phyloP scores from a whole-genome alignment of 495 filamentous ascomycete species.

The Hypoxylon crocopeplum region DNA sequence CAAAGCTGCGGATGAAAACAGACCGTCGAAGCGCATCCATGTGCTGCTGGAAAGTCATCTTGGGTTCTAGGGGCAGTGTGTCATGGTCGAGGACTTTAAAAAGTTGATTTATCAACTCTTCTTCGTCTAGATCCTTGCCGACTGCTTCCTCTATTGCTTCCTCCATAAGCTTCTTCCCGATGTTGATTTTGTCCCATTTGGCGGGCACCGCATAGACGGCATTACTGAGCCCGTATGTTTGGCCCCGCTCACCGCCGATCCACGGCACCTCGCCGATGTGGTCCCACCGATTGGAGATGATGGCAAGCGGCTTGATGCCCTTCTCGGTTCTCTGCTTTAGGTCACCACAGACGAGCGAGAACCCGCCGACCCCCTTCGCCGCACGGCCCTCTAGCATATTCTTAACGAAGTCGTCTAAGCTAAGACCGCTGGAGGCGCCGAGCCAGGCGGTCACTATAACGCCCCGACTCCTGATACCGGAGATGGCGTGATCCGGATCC shows the following conservation, averaged over 20 bases:
- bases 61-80: conserved; percentile 69
- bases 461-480: conserved; percentile 74
- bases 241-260: conserved; percentile 68
- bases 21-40: conserved; percentile 74
- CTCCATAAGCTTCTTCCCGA: conserved; percentile 56
- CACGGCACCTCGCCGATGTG: conserved; percentile 68
- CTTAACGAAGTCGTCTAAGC: conserved; percentile 68
- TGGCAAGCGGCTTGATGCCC: conserved; percentile 71
- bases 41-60: conserved; percentile 71
- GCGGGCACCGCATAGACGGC: conserved; percentile 71
- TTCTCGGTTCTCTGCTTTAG: conserved; percentile 58
- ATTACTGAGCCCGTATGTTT: conserved; percentile 85
- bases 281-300: conserved; percentile 87
- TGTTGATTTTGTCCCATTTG: conserved; percentile 81
- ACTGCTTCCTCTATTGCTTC: conserved; percentile 51
- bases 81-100: conserved; percentile 73
- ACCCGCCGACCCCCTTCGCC: conserved; percentile 82
- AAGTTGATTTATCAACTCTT: conserved; percentile 72
- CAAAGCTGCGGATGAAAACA: conserved; percentile 84
- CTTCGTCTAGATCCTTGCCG: conserved; percentile 59
- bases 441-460: conserved; percentile 89
- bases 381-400: conserved; percentile 70
- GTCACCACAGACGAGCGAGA: conserved; percentile 88
- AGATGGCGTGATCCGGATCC: conserved; percentile 55
- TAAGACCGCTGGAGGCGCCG: conserved; percentile 57